These are phyloP conservation scores for Cutaneotrichosporon dermatis DNA, from an alignment of 1,284 basidiomycete species.

Conservation along the genomic window DNA sequence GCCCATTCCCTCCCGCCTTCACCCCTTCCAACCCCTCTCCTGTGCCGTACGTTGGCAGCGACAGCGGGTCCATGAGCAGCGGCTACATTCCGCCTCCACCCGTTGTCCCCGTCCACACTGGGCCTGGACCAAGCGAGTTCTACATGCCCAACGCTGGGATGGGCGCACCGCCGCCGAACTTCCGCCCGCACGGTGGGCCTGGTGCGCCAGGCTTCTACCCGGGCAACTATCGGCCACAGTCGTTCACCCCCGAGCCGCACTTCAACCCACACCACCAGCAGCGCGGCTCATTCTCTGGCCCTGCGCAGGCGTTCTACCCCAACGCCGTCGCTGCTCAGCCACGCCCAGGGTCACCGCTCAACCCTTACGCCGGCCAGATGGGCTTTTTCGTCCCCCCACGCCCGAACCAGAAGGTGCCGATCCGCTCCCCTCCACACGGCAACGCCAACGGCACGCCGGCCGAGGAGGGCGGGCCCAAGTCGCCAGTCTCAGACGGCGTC, in stretches of 20 bases:
- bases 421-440: conserved; percentile 20
- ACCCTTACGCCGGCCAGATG: conserved; percentile 20
- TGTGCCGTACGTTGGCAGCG: conserved; percentile 20
- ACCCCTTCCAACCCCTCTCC: conserved; percentile 17
- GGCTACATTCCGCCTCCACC: conserved; percentile 10
- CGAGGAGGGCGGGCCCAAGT: conserved; percentile 3
- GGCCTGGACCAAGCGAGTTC: conserved; percentile 52
- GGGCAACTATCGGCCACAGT: conserved; percentile 15
- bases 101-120: conserved; percentile 50
- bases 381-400: conserved; percentile 34
- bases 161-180: conserved; percentile 54
- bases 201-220: conserved; percentile 5
- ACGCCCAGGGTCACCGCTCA: conserved; percentile 26
- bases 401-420: conserved; percentile 27
- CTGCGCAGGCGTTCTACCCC: conserved; percentile 9
- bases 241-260: conserved; percentile 15
- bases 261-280: conserved; percentile 17
- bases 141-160: conserved; percentile 55
- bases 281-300: conserved; percentile 27
- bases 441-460: neutral
- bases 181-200: conserved; percentile 27
- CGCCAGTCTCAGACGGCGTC: conserved; percentile 12
- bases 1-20: conserved; percentile 17
- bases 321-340: neutral
- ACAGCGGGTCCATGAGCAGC: conserved; percentile 33